Percentiles rank a stretch among this genome's conserved stretches.
These are phyloP conservation scores for Ceratobasidium sp. DNA, from an alignment of 1,284 basidiomycete genomes.

Conservation along the genomic window DNA sequence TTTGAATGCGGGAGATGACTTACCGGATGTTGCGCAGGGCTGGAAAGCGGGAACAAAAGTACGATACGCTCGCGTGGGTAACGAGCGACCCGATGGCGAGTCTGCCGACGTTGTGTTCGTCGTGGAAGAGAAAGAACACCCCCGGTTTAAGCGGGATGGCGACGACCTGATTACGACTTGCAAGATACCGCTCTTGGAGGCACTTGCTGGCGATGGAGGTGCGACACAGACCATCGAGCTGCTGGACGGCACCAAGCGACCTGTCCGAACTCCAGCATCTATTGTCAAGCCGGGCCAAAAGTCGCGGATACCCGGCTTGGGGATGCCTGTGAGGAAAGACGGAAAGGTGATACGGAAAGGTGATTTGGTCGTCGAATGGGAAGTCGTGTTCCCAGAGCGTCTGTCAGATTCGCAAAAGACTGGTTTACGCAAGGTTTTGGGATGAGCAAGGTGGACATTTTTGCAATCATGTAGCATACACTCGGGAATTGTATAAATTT, in stretches of 20 bases:
- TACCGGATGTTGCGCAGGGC: conserved; percentile 57
- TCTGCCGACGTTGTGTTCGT: conserved; percentile 89
- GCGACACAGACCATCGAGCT: conserved; percentile 67
- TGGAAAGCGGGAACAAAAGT: conserved; percentile 94
- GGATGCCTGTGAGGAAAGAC: conserved; percentile 91
- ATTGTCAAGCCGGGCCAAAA: conserved; percentile 84
- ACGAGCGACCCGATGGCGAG: conserved; percentile 77
- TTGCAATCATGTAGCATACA: conserved; percentile 41
- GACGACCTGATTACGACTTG: conserved; percentile 79
- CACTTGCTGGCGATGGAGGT: conserved; percentile 70
- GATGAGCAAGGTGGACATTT: conserved; percentile 53
- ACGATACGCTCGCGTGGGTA: conserved; percentile 87
- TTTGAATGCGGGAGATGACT: conserved; percentile 10
- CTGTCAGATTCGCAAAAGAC: conserved; percentile 83
- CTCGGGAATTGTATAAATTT: conserved; percentile 35
- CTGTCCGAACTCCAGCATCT: conserved; percentile 71
- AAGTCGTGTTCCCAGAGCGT: conserved; percentile 84
- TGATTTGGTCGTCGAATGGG: conserved; percentile 85
- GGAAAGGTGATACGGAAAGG: conserved; percentile 80
- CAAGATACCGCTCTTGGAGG: conserved; percentile 84
- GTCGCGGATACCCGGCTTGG: conserved; percentile 78
- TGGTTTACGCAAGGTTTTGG: conserved; percentile 77
- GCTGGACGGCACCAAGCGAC: conserved; percentile 83
- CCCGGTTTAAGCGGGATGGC: conserved; percentile 78
- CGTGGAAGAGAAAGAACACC: conserved; percentile 90